phyloP scores from a whole-genome alignment of 2,329 filamentous ascomycete species.

The Aspergillus chevalieri region DNA sequence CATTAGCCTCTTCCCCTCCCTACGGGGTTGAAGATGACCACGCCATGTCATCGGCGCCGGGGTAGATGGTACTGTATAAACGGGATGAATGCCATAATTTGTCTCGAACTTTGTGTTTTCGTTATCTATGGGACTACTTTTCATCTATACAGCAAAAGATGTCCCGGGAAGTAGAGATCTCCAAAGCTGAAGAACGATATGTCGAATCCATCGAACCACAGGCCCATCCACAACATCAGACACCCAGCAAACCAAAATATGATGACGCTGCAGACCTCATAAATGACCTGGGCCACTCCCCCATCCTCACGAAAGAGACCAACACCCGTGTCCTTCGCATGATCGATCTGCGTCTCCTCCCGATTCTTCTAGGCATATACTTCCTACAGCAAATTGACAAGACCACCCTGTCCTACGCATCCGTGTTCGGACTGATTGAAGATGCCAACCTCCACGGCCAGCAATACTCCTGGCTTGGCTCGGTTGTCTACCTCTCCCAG shows the following conservation, averaged over 20 bases:
- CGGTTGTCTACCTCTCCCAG: constrained; percentile 51
- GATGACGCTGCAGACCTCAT: constrained; percentile 49
- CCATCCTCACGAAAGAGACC: constrained; percentile 48
- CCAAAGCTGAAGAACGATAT: constrained; percentile 15
- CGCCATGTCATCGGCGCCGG: too few species aligned
- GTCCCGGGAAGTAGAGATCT: constrained; percentile 11
- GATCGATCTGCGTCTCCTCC: constrained; percentile 48
- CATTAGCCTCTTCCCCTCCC: too few species aligned
- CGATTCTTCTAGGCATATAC: constrained; percentile 55
- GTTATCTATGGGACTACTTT: too few species aligned
- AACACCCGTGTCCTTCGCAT: constrained; percentile 47
- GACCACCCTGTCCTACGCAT: constrained; percentile 55
- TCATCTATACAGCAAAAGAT: constrained; percentile 4
- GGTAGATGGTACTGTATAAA: too few species aligned
- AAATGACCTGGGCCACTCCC: constrained; percentile 39
- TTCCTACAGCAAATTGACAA: constrained; percentile 61
- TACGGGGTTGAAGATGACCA: too few species aligned
- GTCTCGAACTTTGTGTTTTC: too few species aligned
- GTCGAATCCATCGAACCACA: constrained; percentile 21
- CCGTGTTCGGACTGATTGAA: constrained; percentile 57
- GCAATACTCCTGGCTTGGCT: constrained; percentile 49
- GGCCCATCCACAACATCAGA: not conserved
- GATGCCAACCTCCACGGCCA: constrained; percentile 53
- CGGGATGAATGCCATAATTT: too few species aligned
- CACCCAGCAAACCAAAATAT: constrained; percentile 12